phyloP scores from a whole-genome alignment of 1,139 yeast species.

The Blastobotrys illinoisensis region DNA sequence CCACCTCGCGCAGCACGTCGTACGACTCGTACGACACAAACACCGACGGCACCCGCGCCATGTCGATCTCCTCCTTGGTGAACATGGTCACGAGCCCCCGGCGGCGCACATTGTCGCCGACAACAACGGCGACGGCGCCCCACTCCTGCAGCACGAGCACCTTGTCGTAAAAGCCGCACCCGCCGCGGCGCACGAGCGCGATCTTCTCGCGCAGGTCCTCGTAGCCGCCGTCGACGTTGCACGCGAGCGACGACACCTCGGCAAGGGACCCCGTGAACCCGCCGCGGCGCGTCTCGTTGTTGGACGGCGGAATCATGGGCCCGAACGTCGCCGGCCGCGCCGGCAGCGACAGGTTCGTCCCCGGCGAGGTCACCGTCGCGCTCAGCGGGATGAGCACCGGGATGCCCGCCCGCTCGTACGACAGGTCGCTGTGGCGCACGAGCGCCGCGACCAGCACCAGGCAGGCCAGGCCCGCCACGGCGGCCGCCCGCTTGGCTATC shows the following conservation, averaged over 20 bases:
- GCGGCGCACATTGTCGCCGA: conserved; percentile 35
- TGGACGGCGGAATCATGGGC: conserved; percentile 23
- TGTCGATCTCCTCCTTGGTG: conserved; percentile 28
- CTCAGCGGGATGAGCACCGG: conserved; percentile 28
- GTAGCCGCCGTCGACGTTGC: conserved; percentile 15
- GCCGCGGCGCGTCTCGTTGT: conserved; percentile 10
- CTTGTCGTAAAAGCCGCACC: conserved; percentile 37
- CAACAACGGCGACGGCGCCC: conserved; percentile 40
- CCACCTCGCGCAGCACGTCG: conserved; percentile 24
- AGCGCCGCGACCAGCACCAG: conserved; percentile 4
- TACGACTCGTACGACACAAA: conserved; percentile 35
- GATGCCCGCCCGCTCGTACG: conserved; percentile 3
- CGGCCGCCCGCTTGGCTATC: conserved; percentile 3
- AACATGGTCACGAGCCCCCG: conserved; percentile 36
- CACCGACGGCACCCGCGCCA: conserved; percentile 35
- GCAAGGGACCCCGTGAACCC: conserved; percentile 23
- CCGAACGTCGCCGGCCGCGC: conserved; percentile 37
- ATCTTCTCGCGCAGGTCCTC: conserved; percentile 26
- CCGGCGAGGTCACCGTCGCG: conserved; percentile 25
- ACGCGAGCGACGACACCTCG: conserved; percentile 21
- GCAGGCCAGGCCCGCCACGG: conserved; percentile 1
- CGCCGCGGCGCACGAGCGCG: conserved; percentile 37
- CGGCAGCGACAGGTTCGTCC: conserved; percentile 24
- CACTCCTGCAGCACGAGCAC: conserved; percentile 33
- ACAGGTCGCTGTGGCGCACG: background rate